phyloP scores from a whole-genome alignment of 2,329 filamentous ascomycete genomes.

The Sclerotinia subarctica region DNA sequence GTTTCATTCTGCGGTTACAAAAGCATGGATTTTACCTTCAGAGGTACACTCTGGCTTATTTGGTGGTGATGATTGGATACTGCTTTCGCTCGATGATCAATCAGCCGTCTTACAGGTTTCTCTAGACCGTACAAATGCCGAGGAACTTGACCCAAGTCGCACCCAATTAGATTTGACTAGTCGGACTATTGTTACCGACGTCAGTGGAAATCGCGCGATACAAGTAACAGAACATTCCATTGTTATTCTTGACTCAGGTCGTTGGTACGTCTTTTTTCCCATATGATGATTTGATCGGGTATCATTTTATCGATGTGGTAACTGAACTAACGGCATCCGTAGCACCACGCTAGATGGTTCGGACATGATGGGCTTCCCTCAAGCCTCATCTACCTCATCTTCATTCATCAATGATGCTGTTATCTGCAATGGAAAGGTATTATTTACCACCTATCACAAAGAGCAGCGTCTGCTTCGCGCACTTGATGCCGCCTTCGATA shows the following conservation, averaged over 20 bases:
- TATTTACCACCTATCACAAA: slow-evolving; percentile 31
- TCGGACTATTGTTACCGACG: slow-evolving; percentile 49
- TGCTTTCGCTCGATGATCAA: slow-evolving; percentile 34
- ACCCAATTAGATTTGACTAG: slow-evolving; percentile 51
- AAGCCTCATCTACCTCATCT: slow-evolving; percentile 24
- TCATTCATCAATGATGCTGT: slow-evolving; percentile 29
- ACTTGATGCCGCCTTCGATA: slow-evolving; percentile 1
- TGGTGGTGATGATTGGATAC: slow-evolving; percentile 29
- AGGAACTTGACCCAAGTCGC: slow-evolving; percentile 43
- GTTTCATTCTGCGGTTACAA: slow-evolving; percentile 47
- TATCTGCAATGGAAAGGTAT: slow-evolving; percentile 27
- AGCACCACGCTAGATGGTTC: slow-evolving; percentile 5
- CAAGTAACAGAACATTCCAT: slow-evolving; percentile 53
- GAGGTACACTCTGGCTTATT: slow-evolving; percentile 22
- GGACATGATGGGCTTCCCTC: slow-evolving; percentile 10
- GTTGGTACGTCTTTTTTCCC: slow-evolving; percentile 25
- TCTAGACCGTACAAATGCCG: slow-evolving; percentile 46
- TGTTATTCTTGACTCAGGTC: slow-evolving; percentile 24
- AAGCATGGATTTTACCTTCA: slow-evolving; percentile 51
- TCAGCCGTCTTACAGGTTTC: slow-evolving; percentile 46
- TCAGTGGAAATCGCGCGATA: slow-evolving; percentile 42
- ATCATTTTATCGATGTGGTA: background rate
- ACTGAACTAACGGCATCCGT: background rate
- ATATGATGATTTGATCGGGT: background rate
- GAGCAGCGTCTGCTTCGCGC: slow-evolving; percentile 14